A percentile compares a stretch with the other conserved stretches of the same genome.
phyloP scores from a whole-genome alignment of 345 rosid species.

The Arabis alpina region DNA sequence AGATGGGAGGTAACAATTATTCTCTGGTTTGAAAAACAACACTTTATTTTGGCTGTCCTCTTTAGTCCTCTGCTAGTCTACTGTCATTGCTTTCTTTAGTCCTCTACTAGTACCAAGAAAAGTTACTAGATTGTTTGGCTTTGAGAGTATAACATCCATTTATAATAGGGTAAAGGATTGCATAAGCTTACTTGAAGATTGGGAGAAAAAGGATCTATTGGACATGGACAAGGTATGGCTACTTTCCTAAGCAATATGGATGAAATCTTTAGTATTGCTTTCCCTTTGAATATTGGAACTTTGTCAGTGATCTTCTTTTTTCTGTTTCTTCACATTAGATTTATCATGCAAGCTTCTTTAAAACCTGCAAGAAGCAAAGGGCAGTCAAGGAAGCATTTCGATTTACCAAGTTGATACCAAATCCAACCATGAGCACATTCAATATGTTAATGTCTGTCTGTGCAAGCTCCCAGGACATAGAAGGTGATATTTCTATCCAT shows the following conservation, averaged over 20 bases:
- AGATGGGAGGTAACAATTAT: conserved; percentile 66
- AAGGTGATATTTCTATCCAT: conserved; percentile 51
- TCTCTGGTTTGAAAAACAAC: conserved; percentile 11
- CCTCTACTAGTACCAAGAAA: conserved; percentile 25
- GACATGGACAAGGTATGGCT: conserved; percentile 78
- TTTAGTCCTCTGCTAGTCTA: conserved; percentile 14
- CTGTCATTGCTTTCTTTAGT: not conserved
- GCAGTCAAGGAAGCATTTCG: conserved; percentile 85
- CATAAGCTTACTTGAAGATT: conserved; percentile 74
- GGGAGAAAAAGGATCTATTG: conserved; percentile 62
- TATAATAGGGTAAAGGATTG: conserved; percentile 68
- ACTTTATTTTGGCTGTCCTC: conserved; percentile 16
- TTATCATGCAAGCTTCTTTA: conserved; percentile 82
- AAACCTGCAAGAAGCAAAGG: conserved; percentile 66
- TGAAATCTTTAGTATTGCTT: conserved; percentile 9
- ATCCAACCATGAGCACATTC: conserved; percentile 90
- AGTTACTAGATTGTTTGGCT: conserved; percentile 13
- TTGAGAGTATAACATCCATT: conserved; percentile 16
- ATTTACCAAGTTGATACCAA: conserved; percentile 76
- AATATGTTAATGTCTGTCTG: conserved; percentile 96
- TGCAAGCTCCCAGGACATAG: conserved; percentile 73
- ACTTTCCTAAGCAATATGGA: conserved; percentile 24
- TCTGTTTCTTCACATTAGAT: conserved; percentile 52
- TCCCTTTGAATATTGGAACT: not conserved
- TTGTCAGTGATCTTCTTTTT: conserved; percentile 22